A percentile compares a stretch with the other conserved stretches of the same genome.
These are phyloP conservation scores for Penicillium lividum DNA, from an alignment of 495 filamentous ascomycete genomes.

Conservation along the genomic window DNA sequence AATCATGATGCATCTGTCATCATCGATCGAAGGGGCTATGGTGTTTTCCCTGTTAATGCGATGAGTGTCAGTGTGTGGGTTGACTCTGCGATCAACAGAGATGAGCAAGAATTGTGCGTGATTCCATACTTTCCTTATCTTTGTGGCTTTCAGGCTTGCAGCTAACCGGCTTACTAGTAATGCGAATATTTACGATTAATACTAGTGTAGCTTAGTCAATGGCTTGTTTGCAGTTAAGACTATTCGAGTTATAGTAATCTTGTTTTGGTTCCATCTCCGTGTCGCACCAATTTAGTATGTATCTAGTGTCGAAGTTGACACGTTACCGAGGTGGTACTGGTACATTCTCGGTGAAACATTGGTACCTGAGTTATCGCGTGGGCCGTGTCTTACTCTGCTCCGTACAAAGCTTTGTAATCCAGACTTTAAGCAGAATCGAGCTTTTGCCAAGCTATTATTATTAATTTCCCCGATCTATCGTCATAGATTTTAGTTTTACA, in stretches of 20 bases:
- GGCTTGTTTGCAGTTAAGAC: too few species aligned
- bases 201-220: too few species aligned
- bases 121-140: not conserved
- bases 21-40: conserved; percentile 59
- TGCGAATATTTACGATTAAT: conserved; percentile 15
- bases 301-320: too few species aligned
- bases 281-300: too few species aligned
- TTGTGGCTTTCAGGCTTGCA: not conserved
- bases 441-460: not conserved
- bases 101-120: not conserved
- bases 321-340: too few species aligned
- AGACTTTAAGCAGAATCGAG: not conserved
- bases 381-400: not conserved
- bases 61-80: conserved; percentile 64
- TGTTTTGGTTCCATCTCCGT: too few species aligned
- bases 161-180: conserved; percentile 9
- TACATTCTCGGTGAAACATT: not conserved
- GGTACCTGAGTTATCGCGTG: not conserved
- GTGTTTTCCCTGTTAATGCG: conserved; percentile 51
- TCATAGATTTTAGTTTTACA: not conserved
- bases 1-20: conserved; percentile 43
- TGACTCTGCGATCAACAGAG: conserved; percentile 46
- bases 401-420: not conserved
- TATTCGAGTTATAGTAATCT: too few species aligned
- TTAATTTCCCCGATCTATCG: not conserved